Conservation (phyloP, 768 basidiomycete genomes). For the Leccinellum rugosiceps region DNA sequence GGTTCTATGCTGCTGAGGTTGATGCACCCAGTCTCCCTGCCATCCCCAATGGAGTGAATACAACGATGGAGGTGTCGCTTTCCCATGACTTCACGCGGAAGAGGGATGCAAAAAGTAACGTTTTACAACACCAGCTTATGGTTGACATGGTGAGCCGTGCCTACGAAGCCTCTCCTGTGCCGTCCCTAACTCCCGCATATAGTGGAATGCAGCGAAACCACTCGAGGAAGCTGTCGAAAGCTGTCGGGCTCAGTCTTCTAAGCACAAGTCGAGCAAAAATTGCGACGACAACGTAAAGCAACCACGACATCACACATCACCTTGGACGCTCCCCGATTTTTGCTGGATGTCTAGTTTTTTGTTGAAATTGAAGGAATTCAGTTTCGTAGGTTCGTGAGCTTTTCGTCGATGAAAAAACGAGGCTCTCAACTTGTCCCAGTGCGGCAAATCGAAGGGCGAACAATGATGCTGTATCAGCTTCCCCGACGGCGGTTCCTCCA, state of each 20-base stretch:
- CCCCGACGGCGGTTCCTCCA: slow-evolving; percentile 37
- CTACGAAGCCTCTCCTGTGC: not conserved
- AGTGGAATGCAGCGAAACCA: slow-evolving; percentile 46
- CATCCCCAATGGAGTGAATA: slow-evolving; percentile 13
- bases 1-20: slow-evolving; percentile 59
- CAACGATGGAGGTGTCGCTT: slow-evolving; percentile 30
- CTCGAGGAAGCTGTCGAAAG: slow-evolving; percentile 29
- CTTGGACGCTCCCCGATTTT: not conserved
- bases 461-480: slow-evolving; percentile 41
- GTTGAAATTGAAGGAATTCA: slow-evolving; percentile 16
- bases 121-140: slow-evolving; percentile 26
- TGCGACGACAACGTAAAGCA: slow-evolving; percentile 5
- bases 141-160: slow-evolving; percentile 40
- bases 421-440: slow-evolving; percentile 33
- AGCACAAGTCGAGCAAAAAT: not conserved
- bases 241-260: not conserved
- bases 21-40: slow-evolving; percentile 26
- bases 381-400: slow-evolving; percentile 24
- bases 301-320: not conserved
- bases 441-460: slow-evolving; percentile 59
- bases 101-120: slow-evolving; percentile 3
- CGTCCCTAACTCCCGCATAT: not conserved
- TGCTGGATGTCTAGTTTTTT: not conserved
- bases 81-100: slow-evolving; percentile 38
- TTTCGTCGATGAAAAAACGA: not conserved